Base-by-base conservation (phyloP, 306 rosid genomes). In the Psophocarpus tetragonolobus region DNA sequence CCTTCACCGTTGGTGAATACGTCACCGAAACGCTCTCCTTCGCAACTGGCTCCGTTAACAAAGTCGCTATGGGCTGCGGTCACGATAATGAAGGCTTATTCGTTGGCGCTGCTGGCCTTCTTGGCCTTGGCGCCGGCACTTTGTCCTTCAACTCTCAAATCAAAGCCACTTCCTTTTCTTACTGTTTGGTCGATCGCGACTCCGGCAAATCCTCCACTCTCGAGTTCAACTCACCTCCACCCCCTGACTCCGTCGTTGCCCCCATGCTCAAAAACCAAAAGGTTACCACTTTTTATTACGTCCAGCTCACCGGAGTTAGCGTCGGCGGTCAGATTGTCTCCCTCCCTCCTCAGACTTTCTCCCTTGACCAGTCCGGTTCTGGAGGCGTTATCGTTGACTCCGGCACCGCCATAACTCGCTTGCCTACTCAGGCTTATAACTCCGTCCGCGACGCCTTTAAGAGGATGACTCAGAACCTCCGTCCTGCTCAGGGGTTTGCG, bases 301-400 rank as follows among this genome's bases (percentile, higher is more conserved):
- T 96, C 0, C 79, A 81, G 10, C 80, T 96, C 23, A 33, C 81
- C 17, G 99, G 99, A 0, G 5, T 96, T 3, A 87, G 92, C 74
- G 97, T 96, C 53, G 99, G 97, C 21, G 98, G 97, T 0, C 27
- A 36, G 0, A 1, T 23, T 24, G 38, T 92, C 0, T 3, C 93
- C 0, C 5, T 87, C 2, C 92, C 97, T 1, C 83, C 96, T n/a
- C 56, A 83, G 2, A 21, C 85, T 0, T 95, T 92, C 39, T 74
- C 74, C 4, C 2, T 74, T 13, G 96, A 84, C 51, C 63, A 32
- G 2, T 50, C 97, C 4, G 96, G 96, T 0, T 9, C 39, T 23
- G 98, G 98, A 0, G 99, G 99, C 8, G 54, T 92, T 36, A 93
- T 96, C 33, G 92, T 96, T 0, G 99, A 96, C 74, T 96, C 91